phyloP scores from a whole-genome alignment of 1,139 yeast genomes.

The Sporopachydermia cereana region DNA sequence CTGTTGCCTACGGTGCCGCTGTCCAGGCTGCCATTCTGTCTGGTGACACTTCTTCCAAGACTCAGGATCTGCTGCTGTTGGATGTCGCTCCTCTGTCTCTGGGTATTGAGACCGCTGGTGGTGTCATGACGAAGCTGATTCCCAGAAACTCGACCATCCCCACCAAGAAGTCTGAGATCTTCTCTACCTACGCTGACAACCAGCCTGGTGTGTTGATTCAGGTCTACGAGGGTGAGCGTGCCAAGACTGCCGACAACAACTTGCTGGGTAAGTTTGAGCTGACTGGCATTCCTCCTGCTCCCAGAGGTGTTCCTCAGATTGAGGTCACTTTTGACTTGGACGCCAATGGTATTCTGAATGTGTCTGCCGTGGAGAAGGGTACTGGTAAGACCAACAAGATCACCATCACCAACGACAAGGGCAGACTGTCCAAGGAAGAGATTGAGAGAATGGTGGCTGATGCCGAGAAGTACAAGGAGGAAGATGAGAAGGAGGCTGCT shows the following conservation, averaged over 20 bases:
- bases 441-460: slow-evolving; percentile 92
- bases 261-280: slow-evolving; percentile 87
- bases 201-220: slow-evolving; percentile 91
- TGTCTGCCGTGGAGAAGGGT: slow-evolving; percentile 88
- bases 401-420: slow-evolving; percentile 87
- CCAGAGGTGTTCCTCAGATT: slow-evolving; percentile 93
- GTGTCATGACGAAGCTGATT: slow-evolving; percentile 85
- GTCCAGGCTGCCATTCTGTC: slow-evolving; percentile 90
- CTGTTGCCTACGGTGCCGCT: slow-evolving; percentile 98
- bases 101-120: slow-evolving; percentile 94
- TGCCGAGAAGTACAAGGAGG: slow-evolving; percentile 77
- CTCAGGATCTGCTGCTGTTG: slow-evolving; percentile 75
- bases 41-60: slow-evolving; percentile 73
- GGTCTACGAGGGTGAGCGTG: slow-evolving; percentile 92
- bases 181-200: slow-evolving; percentile 88
- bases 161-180: slow-evolving; percentile 83
- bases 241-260: slow-evolving; percentile 88
- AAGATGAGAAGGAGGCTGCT: slow-evolving; percentile 71
- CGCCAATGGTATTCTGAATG: slow-evolving; percentile 89
- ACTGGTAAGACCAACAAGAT: slow-evolving; percentile 73
- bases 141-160: slow-evolving; percentile 90
- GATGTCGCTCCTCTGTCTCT: slow-evolving; percentile 85
- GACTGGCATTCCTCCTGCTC: slow-evolving; percentile 90
- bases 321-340: slow-evolving; percentile 89
- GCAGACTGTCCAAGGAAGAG: slow-evolving; percentile 89